phyloP scores from a whole-genome alignment of 768 basidiomycete species.

The Suillus weaverae region DNA sequence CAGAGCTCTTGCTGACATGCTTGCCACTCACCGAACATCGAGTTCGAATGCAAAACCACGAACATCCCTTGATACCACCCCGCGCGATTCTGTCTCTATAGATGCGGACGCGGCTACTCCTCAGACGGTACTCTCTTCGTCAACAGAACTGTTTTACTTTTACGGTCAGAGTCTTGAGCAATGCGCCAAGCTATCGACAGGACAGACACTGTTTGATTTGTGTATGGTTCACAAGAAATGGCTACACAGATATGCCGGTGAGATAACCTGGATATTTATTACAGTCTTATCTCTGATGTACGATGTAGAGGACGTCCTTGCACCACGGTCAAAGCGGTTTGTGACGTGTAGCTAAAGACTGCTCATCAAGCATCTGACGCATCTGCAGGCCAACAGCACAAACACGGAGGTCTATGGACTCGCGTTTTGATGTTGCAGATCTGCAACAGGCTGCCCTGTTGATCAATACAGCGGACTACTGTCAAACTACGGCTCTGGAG shows the following conservation, averaged over 20 bases:
- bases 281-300: not conserved
- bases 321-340: constrained; percentile 71
- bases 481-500: constrained; percentile 87
- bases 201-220: constrained; percentile 80
- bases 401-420: constrained; percentile 73
- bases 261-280: not conserved
- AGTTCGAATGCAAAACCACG: constrained; percentile 47
- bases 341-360: constrained; percentile 1
- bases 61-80: constrained; percentile 62
- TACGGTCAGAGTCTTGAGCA: constrained; percentile 95
- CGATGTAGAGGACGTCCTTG: constrained; percentile 79
- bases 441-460: constrained; percentile 83
- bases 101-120: constrained; percentile 48
- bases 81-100: constrained; percentile 39
- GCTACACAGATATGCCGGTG: constrained; percentile 91
- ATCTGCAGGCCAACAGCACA: constrained; percentile 39
- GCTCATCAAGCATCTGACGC: not conserved
- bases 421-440: constrained; percentile 72
- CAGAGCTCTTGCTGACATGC: constrained; percentile 89
- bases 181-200: constrained; percentile 87
- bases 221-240: constrained; percentile 87
- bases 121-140: constrained; percentile 82
- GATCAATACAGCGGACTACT: constrained; percentile 98
- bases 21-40: constrained; percentile 70
- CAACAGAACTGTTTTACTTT: constrained; percentile 96